Percentiles rank a stretch among this genome's conserved stretches.
Conservation (phyloP, 73 alveolate genomes). For the Tetrahymena borealis region DNA sequence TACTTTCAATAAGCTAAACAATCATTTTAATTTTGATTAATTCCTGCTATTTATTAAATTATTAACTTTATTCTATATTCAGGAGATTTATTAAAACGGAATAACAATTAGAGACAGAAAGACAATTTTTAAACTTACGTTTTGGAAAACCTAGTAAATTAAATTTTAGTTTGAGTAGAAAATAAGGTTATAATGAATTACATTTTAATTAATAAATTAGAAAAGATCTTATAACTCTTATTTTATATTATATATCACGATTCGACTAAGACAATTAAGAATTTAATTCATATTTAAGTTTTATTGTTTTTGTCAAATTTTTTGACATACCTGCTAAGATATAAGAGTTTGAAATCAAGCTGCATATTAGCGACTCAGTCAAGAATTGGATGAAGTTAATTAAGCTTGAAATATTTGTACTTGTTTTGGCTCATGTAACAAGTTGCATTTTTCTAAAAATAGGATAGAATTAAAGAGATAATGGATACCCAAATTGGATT, state of each 20-base stretch:
- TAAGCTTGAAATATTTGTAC: background rate
- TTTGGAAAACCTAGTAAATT: background rate
- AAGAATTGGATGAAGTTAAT: background rate
- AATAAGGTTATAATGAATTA: background rate
- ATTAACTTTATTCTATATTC: too few species aligned
- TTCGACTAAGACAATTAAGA: background rate
- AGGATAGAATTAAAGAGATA: background rate
- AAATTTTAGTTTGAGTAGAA: background rate
- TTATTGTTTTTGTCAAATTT: background rate
- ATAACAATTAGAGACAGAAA: background rate
- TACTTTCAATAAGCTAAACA: too few species aligned
- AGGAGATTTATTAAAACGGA: background rate
- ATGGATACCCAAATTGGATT: background rate
- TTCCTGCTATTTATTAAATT: too few species aligned
- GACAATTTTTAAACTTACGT: background rate
- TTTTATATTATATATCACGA: background rate
- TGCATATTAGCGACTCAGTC: background rate
- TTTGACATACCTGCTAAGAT: background rate
- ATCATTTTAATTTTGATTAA: too few species aligned
- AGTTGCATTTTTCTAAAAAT: background rate
- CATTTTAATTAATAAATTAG: background rate
- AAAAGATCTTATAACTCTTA: background rate
- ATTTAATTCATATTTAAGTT: background rate
- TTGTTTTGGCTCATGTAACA: background rate
- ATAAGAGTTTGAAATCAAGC: background rate